phyloP scores from a whole-genome alignment of 176 grass and related monocot species.

The Musa acuminata region DNA sequence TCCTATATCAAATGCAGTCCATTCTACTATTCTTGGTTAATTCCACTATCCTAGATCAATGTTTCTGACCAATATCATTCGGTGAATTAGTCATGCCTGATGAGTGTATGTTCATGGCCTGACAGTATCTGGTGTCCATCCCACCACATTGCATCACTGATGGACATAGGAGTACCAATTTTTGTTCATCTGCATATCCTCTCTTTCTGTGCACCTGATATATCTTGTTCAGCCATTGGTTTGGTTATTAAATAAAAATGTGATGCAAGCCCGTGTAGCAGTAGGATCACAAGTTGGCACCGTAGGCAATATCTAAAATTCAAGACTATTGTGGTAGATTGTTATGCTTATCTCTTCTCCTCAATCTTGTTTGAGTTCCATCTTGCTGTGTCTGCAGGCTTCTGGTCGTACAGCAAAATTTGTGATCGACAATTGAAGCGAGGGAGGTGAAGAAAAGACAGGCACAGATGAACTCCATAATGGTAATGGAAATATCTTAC shows the following conservation, averaged over 20 bases:
- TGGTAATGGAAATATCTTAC: not conserved
- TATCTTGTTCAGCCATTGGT: not conserved
- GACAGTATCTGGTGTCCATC: not conserved
- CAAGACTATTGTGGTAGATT: not conserved
- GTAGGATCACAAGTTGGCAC: not conserved
- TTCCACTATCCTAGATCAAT: not conserved
- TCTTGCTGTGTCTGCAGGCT: conserved; percentile 14
- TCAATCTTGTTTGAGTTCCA: conserved; percentile 16
- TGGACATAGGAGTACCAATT: not conserved
- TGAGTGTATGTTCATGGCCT: not conserved
- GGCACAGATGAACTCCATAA: too few species aligned
- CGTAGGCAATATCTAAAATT: not conserved
- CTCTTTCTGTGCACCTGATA: not conserved
- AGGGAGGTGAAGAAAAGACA: not conserved
- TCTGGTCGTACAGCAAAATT: conserved; percentile 26
- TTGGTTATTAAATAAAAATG: not conserved
- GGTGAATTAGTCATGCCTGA: not conserved
- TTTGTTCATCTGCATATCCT: not conserved
- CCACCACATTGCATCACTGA: not conserved
- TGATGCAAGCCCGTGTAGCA: not conserved
- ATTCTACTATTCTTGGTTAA: not conserved
- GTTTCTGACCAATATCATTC: not conserved
- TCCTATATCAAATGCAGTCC: not conserved
- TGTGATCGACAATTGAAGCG: conserved; percentile 29
- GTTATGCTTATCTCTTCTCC: not conserved